A percentile compares a stretch with the other conserved stretches of the same genome.
phyloP scores from a whole-genome alignment of 1,284 basidiomycete genomes.

The Malassezia obtusa region DNA sequence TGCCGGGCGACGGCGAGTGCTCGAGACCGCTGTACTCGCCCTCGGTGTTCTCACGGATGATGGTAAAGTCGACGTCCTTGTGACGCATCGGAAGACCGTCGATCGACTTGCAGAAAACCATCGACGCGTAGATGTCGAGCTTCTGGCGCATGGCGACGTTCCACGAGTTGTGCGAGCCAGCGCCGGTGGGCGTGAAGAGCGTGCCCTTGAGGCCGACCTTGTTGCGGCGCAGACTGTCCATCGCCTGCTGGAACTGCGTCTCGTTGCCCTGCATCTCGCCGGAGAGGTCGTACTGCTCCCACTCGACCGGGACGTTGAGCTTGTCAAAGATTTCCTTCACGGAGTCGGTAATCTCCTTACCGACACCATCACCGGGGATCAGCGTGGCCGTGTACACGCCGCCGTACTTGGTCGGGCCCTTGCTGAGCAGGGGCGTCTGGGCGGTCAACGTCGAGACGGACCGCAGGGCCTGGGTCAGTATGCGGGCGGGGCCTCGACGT shows the following conservation, averaged over 20 bases:
- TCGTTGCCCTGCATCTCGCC: constrained; percentile 90
- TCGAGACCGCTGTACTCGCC: constrained; percentile 99
- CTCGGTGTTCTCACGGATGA: constrained; percentile 99
- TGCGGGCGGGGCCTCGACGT: not conserved
- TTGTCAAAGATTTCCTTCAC: constrained; percentile 98
- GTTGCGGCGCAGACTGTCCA: constrained; percentile 88
- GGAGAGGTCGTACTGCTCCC: constrained; percentile 96
- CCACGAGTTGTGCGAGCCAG: constrained; percentile 95
- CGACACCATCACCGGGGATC: constrained; percentile 55
- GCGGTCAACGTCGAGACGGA: constrained; percentile 67
- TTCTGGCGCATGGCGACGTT: constrained; percentile 99
- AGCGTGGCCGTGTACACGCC: constrained; percentile 58
- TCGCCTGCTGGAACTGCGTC: constrained; percentile 85
- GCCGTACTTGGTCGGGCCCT: constrained; percentile 89
- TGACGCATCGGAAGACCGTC: constrained; percentile 96
- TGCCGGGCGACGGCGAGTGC: constrained; percentile 87
- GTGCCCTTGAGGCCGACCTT: constrained; percentile 98
- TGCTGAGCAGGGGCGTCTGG: constrained; percentile 63
- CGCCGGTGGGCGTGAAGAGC: constrained; percentile 94
- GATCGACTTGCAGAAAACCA: constrained; percentile 94
- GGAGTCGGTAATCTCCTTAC: constrained; percentile 90
- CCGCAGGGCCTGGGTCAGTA: constrained; percentile 26
- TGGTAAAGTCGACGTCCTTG: constrained; percentile 91
- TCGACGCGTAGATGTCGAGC: constrained; percentile 96
- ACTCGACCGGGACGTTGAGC: constrained; percentile 96